Base-by-base conservation (phyloP, 805 yeast species). In the Millerago galiae region DNA sequence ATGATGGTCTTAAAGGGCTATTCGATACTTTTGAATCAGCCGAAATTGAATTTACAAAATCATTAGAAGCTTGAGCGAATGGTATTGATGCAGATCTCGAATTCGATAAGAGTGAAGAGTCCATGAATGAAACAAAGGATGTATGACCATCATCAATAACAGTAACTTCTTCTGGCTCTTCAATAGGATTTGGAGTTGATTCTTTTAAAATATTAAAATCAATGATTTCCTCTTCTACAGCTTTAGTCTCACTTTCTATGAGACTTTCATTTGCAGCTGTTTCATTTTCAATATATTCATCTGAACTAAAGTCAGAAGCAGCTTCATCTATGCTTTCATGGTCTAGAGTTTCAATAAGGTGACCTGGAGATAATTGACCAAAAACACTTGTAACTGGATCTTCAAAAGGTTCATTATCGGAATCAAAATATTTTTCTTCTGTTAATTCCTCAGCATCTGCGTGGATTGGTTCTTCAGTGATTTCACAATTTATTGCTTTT, bases 371-470 rank as follows among this genome's bases (percentile, higher is more conserved):
- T 3, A 56, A 24, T 10, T 42, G 38, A 13, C 60, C 60, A 32
- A 56, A 56, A 32, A 56, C 12, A 43, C 60, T 56, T 10, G 45
- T 47, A 6, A 50, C 42, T 12, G 60, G 60, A 40, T 51, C 54
- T 38, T 45, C 41, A 25, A 48, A 56, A 15, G 51, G 50, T 13
- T 48, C 59, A 35, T 56, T 41, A 18, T 47, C 47, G 2, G 60
- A 56, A 34, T 56, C 60, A 26, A 45, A 56, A 29, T 50, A 56
- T 17, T 41, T 39, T 30, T 50, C 40, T 35, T 42, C 44, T 15
- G 14, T 24, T 5, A 35, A 34, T n/a, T n/a, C n/a, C 8, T 28
- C 31, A n/a, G 31, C 31, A 8, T 28, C 16, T 28, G 13, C 31
- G n/a, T n/a, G n/a, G n/a, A n/a, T n/a, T n/a, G n/a, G n/a, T n/a